Evolutionary conservation across 2,329 filamentous ascomycete species (phyloP).

Genomic region (Cladosporium phlei): DNA sequence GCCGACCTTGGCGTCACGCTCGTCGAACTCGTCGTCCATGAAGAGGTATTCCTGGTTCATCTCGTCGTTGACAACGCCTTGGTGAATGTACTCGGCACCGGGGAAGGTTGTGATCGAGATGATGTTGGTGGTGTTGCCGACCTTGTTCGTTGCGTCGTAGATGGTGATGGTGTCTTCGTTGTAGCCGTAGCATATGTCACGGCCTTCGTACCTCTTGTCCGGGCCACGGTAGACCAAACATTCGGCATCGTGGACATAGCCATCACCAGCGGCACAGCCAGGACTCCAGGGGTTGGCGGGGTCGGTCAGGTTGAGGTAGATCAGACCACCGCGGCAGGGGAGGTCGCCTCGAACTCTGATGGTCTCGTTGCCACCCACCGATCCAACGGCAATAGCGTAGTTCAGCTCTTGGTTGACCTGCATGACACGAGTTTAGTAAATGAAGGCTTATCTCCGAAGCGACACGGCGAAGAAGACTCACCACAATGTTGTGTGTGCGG

Average conservation of each 20-base stretch:
- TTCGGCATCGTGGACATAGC: conserved; percentile 56
- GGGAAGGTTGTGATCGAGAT: conserved; percentile 48
- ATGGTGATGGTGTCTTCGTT: conserved; percentile 46
- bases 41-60: conserved; percentile 46
- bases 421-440: too few species aligned
- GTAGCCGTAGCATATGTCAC: conserved; percentile 50
- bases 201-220: conserved; percentile 40
- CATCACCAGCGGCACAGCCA: conserved; percentile 48
- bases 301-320: conserved; percentile 51
- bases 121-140: conserved; percentile 30
- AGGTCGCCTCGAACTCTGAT: conserved; percentile 10
- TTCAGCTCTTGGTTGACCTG: conserved; percentile 45
- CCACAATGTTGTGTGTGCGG: conserved; percentile 50
- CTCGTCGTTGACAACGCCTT: conserved; percentile 30
- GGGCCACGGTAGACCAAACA: conserved; percentile 51
- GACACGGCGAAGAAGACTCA: too few species aligned
- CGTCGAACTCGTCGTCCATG: conserved; percentile 53
- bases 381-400: conserved; percentile 41
- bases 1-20: conserved; percentile 33
- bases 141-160: conserved; percentile 46
- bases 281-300: conserved; percentile 46
- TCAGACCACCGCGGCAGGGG: conserved; percentile 44
- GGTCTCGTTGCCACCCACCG: conserved; percentile 38
- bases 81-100: conserved; percentile 49
- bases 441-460: too few species aligned